Conservation (phyloP, 768 basidiomycete species). For the Lentinula sp. region DNA sequence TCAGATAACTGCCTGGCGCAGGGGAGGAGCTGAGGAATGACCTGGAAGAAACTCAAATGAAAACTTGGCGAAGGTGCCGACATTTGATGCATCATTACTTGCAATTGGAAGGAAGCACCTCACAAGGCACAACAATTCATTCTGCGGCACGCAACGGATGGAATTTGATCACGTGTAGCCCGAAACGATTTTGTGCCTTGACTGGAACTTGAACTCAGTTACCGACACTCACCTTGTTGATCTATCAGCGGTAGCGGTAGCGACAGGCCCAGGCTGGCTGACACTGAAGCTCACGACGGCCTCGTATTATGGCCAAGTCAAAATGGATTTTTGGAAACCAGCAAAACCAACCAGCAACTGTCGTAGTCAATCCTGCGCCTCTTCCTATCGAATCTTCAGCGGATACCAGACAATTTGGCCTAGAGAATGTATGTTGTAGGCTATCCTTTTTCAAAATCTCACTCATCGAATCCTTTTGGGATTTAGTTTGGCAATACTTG, state of each 20-base stretch:
- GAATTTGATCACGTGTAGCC: background rate
- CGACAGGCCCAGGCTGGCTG: background rate
- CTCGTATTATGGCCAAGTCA: slow-evolving; percentile 29
- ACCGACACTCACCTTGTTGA: background rate
- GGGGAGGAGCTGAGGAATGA: no score
- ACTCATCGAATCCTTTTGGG: slow-evolving; percentile 9
- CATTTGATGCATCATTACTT: no score
- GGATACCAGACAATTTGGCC: slow-evolving; percentile 87
- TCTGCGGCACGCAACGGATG: background rate
- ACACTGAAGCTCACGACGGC: background rate
- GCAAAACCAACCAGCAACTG: slow-evolving; percentile 16
- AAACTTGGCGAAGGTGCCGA: no score
- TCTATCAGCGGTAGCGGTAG: background rate
- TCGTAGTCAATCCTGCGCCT: slow-evolving; percentile 21
- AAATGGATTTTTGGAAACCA: slow-evolving; percentile 29
- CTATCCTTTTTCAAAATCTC: background rate
- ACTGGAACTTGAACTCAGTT: background rate
- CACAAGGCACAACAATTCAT: background rate
- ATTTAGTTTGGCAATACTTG: slow-evolving; percentile 93
- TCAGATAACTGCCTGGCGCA: no score
- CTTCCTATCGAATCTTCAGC: slow-evolving; percentile 41
- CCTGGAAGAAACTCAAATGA: no score
- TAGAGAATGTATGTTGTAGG: slow-evolving; percentile 81
- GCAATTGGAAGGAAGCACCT: no score
- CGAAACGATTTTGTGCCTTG: background rate